Evolutionary conservation across 202 grass and related monocot species (phyloP).

Genomic region (Saccharum hybrid): DNA sequence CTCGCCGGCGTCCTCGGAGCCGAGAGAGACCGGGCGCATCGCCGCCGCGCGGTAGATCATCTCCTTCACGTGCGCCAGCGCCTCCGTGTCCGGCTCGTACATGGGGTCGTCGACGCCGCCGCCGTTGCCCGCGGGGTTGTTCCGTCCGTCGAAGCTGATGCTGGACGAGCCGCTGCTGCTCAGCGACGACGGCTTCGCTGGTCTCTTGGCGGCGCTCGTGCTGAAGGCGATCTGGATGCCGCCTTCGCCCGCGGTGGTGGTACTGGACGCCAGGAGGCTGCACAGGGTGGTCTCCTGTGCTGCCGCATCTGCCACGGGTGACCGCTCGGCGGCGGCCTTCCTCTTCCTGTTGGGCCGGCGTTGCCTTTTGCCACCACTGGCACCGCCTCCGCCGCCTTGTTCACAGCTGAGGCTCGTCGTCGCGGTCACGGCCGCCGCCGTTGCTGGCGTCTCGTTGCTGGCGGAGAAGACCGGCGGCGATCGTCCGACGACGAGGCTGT

Average conservation of each 20-base stretch:
- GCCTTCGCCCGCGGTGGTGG: neutral
- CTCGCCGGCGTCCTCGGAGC: constrained; percentile 48
- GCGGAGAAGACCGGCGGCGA: constrained; percentile 24
- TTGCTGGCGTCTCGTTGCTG: neutral
- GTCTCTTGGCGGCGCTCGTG: neutral
- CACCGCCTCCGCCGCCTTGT: neutral
- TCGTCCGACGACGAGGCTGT: neutral
- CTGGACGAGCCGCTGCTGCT: constrained; percentile 48
- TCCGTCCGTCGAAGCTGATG: constrained; percentile 67
- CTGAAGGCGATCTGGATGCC: constrained; percentile 60
- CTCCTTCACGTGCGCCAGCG: constrained; percentile 86
- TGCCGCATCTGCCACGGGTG: neutral
- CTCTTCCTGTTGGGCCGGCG: constrained; percentile 51
- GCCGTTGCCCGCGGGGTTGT: neutral
- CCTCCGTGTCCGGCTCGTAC: constrained; percentile 80
- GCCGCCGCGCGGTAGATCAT: constrained; percentile 83
- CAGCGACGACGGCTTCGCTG: constrained; percentile 38
- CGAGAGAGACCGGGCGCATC: constrained; percentile 66
- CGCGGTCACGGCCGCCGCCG: neutral
- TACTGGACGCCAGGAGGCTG: constrained; percentile 46
- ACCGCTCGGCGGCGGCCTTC: constrained; percentile 33
- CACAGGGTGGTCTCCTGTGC: constrained; percentile 41
- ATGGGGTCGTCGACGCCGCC: neutral
- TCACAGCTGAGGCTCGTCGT: constrained; percentile 33
- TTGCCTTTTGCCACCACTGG: constrained; percentile 9